These are phyloP conservation scores for Citrus reticulata DNA, from an alignment of 345 rosid genomes.

Conservation along the genomic window DNA sequence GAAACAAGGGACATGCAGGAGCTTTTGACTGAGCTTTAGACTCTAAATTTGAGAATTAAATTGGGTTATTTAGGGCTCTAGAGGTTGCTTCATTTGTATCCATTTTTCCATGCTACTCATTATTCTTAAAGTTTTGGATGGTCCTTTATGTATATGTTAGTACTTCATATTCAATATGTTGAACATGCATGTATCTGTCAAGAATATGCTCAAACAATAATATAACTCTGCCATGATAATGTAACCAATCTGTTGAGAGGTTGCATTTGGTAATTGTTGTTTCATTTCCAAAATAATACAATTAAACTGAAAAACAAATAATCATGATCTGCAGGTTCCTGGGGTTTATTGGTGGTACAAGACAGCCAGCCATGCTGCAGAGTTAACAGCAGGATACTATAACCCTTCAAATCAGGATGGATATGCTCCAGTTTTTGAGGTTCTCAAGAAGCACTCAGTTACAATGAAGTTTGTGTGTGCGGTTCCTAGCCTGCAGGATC, in stretches of 20 bases:
- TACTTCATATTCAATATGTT: background rate
- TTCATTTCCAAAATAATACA: background rate
- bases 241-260: background rate
- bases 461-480: constrained; percentile 66
- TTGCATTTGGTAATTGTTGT: background rate
- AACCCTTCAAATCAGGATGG: constrained; percentile 91
- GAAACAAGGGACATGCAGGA: too few species aligned
- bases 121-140: background rate
- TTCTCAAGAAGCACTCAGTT: constrained; percentile 65
- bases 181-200: background rate
- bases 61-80: background rate
- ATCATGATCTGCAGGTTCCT: constrained; percentile 62
- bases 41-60: background rate
- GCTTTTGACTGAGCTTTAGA: background rate
- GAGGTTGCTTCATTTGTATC: background rate
- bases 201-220: background rate
- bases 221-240: background rate
- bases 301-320: background rate
- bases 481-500: constrained; percentile 50
- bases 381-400: constrained; percentile 84
- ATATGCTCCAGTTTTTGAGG: constrained; percentile 65
- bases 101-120: background rate
- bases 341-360: constrained; percentile 91
- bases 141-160: background rate
- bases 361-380: constrained; percentile 89